A percentile compares a stretch with the other conserved stretches of the same genome.
These are phyloP conservation scores for Hirsutella rhossiliensis DNA, from an alignment of 2,329 filamentous ascomycete species.

Conservation along the genomic window DNA sequence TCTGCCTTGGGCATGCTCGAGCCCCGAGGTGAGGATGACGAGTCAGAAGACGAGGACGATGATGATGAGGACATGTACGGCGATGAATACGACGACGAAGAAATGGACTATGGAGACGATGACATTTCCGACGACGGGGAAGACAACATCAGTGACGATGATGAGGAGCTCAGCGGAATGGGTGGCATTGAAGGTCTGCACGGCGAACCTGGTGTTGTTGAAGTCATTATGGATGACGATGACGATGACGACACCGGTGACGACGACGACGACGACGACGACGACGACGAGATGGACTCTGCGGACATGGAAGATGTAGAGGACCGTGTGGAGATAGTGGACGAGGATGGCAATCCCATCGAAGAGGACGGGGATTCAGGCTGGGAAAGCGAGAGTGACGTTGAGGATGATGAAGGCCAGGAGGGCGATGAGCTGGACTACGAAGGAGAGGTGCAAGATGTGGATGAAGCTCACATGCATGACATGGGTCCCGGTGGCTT, in stretches of 20 bases:
- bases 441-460: constrained; percentile 41
- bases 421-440: constrained; percentile 42
- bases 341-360: constrained; percentile 48
- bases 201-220: constrained; percentile 49
- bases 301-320: constrained; percentile 40
- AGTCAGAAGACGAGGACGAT: constrained; percentile 62
- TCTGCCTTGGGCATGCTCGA: constrained; percentile 93
- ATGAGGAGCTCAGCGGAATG: constrained; percentile 72
- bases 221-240: constrained; percentile 68
- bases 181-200: constrained; percentile 70
- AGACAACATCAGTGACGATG: constrained; percentile 81
- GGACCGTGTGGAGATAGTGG: constrained; percentile 44
- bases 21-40: constrained; percentile 67
- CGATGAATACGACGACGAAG: constrained; percentile 80
- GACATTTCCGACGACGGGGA: constrained; percentile 74
- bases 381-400: constrained; percentile 49
- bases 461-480: constrained; percentile 37
- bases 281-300: constrained; percentile 32
- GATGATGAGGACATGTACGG: constrained; percentile 90
- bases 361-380: constrained; percentile 48
- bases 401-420: constrained; percentile 41
- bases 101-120: constrained; percentile 82
- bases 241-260: constrained; percentile 54
- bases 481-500: constrained; percentile 30
- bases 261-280: constrained; percentile 41